Evolutionary conservation across 2,329 filamentous ascomycete species (phyloP), one percentile per base, ranked within the genome.

Genomic region (Diaporthe sp.): DNA sequence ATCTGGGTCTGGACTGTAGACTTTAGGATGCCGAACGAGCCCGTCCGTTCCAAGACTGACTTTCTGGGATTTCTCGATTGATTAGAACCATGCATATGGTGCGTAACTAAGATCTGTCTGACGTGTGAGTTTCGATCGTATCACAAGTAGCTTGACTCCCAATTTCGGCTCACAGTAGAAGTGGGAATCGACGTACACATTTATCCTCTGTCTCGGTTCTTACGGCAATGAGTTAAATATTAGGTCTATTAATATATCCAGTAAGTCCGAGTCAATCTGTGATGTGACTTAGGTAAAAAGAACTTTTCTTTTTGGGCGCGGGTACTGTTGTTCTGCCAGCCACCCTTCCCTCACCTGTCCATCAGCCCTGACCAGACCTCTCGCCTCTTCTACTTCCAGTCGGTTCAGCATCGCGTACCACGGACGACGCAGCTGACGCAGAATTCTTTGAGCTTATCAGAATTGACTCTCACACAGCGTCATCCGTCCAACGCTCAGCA

Each of bases 281-380:
- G 31, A 55, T 8, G 34, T 55, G 49, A 42, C n/a, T 17, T 9
- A 12, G 31, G 4, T 28, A 8, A 4, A 28, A 28, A 2, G 8
- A 28, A 31, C 10, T 25, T 51, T 22, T 53, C 12, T 25, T 28
- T 5, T 15, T 17, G 28, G 49, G 65, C 34, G 0, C n/a, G 34
- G 2, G 22, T 39, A 12, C 37, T 42, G 17, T 42, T 19, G 28
- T 53, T 19, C 34, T 46, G 37, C 17, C 15, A 8, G 57, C 15
- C 19, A 28, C 13, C 57, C n/a, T 42, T 46, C 15, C 8, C 19
- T 13, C 37, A 31, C 1, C 28, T n/a, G 4, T 6, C 57, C 3
- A 25, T 62, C 57, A 72, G 4, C 70, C 70, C 57, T 61, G 58
- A 17, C 42, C 70, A 53, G 58, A 55, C 37, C 65, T 68, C 12